These are phyloP conservation scores for Schoenoplectus triqueter DNA, from an alignment of 202 grass and related monocot species.

Conservation along the genomic window DNA sequence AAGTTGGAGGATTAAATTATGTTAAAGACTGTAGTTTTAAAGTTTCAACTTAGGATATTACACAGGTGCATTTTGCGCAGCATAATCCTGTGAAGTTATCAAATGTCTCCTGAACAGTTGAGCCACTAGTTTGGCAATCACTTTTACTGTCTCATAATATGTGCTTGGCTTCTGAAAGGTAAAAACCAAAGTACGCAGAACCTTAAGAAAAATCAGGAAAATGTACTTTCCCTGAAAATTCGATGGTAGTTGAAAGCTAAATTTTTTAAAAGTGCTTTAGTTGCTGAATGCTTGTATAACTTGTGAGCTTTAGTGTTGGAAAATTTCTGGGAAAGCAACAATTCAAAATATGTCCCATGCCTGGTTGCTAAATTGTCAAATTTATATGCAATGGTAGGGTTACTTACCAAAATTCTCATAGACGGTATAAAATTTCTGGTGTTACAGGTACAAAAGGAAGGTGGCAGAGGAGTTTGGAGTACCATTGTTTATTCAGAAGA, in stretches of 20 bases:
- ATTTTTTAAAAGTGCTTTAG: background rate
- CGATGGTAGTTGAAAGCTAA: background rate
- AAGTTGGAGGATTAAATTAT: background rate
- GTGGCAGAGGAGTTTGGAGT: constrained; percentile 78
- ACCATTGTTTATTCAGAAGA: constrained; percentile 94
- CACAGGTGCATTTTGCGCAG: background rate
- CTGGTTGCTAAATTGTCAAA: background rate
- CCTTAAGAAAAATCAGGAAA: background rate
- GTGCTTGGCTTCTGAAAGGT: background rate
- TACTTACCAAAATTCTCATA: background rate
- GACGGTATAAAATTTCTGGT: background rate
- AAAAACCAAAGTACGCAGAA: background rate
- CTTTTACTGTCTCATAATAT: constrained; percentile 4
- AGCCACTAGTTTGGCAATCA: background rate
- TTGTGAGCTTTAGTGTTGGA: background rate
- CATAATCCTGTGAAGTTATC: background rate
- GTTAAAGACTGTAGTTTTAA: background rate
- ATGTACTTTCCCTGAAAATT: constrained; percentile 2
- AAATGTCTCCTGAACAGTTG: background rate
- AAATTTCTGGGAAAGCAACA: background rate
- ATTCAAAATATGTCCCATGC: background rate
- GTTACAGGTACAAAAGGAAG: constrained; percentile 55
- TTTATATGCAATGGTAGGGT: background rate
- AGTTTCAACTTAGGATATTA: background rate
- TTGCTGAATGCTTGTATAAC: background rate